Evolutionary conservation across 2,329 filamentous ascomycete genomes (phyloP), one percentile per base, ranked within the genome.

Genomic region (Penicillium sp.): DNA sequence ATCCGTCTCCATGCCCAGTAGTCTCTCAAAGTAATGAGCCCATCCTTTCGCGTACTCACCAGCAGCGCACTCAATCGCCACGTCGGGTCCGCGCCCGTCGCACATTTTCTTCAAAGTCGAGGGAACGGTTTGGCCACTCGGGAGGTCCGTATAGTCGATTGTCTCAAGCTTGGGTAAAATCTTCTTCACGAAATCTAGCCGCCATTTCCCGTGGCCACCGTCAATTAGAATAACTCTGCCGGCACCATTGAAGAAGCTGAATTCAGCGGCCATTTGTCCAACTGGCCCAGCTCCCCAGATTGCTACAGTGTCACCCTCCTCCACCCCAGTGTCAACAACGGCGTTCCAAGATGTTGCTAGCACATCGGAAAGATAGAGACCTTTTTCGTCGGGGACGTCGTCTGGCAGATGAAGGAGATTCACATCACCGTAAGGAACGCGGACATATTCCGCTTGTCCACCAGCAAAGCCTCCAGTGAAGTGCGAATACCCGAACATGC

Each of bases 401-500:
- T 90, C 87, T 1, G 93, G 92, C 4, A 96, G 28, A n/a, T 42
- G 87, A 13, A 96, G 82, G 25, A 96, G 13, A n/a, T 52, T 52
- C 14, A 40, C 35, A 6, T 52, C 19, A 8, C 51, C 51, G 14
- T 40, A 38, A 0, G 93, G 92, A 7, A 96, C 91, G 7, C 92
- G 85, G 0, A 93, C 89, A 70, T 92, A 96, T 78, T 96, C 93
- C 4, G 92, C 90, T 76, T 96, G 93, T 0, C 92, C 92, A 52
- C 93, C 92, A 0, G 92, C 91, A 72, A 94, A 96, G 0, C 93
- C 93, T 6, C 92, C 92, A 0, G 90, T 93, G 72, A 96, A 91
- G 58, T 81, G 89, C 2, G 86, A 87, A 71, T 90, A 91, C 1
- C 89, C 88, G 69, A 91, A 90, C 65, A 91, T 87, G 19, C 87